phyloP scores from a whole-genome alignment of 441 rosid species.

The Metrosideros polymorpha region DNA sequence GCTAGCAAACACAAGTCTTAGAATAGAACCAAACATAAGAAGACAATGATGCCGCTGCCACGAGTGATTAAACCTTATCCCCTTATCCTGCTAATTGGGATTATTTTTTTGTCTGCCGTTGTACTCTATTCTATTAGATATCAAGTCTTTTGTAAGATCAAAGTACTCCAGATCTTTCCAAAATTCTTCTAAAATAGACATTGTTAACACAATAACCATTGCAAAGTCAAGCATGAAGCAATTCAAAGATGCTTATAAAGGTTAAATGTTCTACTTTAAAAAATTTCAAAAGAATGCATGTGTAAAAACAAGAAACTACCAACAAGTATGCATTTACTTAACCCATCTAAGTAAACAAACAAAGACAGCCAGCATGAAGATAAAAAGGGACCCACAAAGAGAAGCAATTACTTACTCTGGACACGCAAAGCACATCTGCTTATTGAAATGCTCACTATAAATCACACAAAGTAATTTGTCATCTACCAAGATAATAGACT shows the following conservation, averaged over 20 bases:
- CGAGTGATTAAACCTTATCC: neutral
- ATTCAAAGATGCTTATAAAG: neutral
- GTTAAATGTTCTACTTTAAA: neutral
- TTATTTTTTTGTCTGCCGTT: neutral
- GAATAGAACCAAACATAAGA: neutral
- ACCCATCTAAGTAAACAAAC: neutral
- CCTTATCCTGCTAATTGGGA: neutral
- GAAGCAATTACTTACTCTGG: neutral
- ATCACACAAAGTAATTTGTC: neutral
- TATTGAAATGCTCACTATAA: neutral
- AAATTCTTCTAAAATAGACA: neutral
- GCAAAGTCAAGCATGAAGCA: neutral
- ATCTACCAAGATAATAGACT: neutral
- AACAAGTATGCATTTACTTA: neutral
- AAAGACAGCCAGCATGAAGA: neutral
- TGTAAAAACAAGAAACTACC: neutral
- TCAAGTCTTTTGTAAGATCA: neutral
- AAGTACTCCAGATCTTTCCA: neutral
- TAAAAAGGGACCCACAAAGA: neutral
- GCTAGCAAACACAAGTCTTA: neutral
- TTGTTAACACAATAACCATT: neutral
- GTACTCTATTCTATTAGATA: neutral
- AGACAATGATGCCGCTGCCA: accelerated
- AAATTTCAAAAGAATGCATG: neutral
- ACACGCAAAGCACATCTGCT: neutral